Evolutionary conservation across 2,329 filamentous ascomycete species (phyloP).

Genomic region (Alternaria arborescens): DNA sequence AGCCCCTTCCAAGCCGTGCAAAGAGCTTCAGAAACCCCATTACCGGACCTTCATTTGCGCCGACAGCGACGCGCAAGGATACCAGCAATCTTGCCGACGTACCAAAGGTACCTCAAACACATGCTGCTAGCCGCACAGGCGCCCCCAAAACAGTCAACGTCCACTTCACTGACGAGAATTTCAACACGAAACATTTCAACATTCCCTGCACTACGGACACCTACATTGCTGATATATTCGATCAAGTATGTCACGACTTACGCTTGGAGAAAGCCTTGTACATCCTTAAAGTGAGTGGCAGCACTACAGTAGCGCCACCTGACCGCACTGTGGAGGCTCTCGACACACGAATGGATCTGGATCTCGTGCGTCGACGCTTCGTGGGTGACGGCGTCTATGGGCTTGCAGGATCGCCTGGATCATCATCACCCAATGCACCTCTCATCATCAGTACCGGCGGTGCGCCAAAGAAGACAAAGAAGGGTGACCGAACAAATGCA

Average conservation of each 20-base stretch:
- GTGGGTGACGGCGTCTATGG: constrained; percentile 76
- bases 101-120: constrained; percentile 53
- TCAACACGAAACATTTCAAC: constrained; percentile 74
- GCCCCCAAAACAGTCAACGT: constrained; percentile 76
- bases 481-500: constrained; percentile 60
- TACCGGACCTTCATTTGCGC: constrained; percentile 58
- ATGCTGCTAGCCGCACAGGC: constrained; percentile 66
- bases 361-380: constrained; percentile 78
- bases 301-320: constrained; percentile 76
- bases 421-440: constrained; percentile 73
- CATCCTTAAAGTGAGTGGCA: constrained; percentile 78
- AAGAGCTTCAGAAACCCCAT: constrained; percentile 61
- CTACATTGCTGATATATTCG: constrained; percentile 82
- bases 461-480: constrained; percentile 60
- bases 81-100: constrained; percentile 55
- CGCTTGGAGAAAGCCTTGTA: constrained; percentile 81
- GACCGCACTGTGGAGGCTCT: constrained; percentile 83
- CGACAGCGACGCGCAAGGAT: constrained; percentile 58
- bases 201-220: constrained; percentile 82
- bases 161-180: constrained; percentile 74
- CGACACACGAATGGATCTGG: constrained; percentile 76
- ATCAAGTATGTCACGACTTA: constrained; percentile 78
- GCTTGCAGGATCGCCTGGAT: constrained; percentile 73
- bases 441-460: constrained; percentile 64
- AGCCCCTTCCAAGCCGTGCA: constrained; percentile 47